Conservation (phyloP, 176 grass and related monocot genomes). For the Tuctoria greenei region DNA sequence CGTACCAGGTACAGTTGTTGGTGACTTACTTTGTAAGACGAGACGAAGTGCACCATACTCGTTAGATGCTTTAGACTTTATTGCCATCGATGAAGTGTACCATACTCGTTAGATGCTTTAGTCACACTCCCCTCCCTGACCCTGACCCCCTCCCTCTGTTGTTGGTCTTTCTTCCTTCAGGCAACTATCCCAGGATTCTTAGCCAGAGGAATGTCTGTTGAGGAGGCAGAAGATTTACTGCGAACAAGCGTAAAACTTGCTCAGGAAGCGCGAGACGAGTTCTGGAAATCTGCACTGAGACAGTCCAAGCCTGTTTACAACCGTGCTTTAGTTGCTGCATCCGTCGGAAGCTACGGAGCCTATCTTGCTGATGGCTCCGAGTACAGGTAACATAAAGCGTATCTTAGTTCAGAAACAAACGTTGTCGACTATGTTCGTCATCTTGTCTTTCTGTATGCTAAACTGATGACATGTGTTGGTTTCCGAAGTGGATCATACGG, state of each 20-base stretch:
- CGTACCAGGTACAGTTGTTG: conserved; percentile 58
- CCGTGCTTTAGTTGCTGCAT: conserved; percentile 66
- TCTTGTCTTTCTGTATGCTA: neutral
- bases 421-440: neutral
- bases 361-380: conserved; percentile 88
- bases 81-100: neutral
- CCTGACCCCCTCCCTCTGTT: too few species aligned
- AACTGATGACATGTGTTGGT: neutral
- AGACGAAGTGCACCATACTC: neutral
- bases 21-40: neutral
- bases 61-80: neutral
- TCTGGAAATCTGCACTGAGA: conserved; percentile 50
- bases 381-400: conserved; percentile 53
- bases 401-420: neutral
- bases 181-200: conserved; percentile 78
- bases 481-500: conserved; percentile 60
- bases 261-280: conserved; percentile 48
- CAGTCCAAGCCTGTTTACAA: conserved; percentile 48
- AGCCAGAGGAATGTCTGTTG: conserved; percentile 54
- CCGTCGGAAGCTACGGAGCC: conserved; percentile 77
- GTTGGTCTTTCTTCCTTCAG: conserved; percentile 36
- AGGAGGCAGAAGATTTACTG: conserved; percentile 58
- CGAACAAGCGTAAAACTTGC: conserved; percentile 61
- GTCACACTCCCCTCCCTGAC: neutral
- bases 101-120: neutral